Percentiles rank a stretch among this genome's conserved stretches.
These are phyloP conservation scores for Bolboschoenoplectus hybrid DNA, from an alignment of 202 grass and related monocot genomes.

Conservation along the genomic window DNA sequence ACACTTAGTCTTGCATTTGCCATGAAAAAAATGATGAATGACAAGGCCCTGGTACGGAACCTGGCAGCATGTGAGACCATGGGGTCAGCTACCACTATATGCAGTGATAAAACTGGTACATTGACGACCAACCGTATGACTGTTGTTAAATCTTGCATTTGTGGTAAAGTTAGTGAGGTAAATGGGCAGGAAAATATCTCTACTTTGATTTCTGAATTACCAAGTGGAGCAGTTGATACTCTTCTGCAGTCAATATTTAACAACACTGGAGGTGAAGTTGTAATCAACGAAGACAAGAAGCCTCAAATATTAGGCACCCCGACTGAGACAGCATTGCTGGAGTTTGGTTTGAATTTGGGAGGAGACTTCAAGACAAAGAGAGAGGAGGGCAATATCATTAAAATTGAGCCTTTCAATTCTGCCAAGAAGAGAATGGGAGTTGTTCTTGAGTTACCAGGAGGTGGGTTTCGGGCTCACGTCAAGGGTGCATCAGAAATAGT, in stretches of 20 bases:
- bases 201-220: constrained; percentile 69
- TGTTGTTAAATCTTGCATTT: constrained; percentile 88
- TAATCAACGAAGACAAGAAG: constrained; percentile 68
- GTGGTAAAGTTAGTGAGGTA: constrained; percentile 69
- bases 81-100: constrained; percentile 94
- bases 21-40: constrained; percentile 99
- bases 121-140: constrained; percentile 98
- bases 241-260: constrained; percentile 92
- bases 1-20: constrained; percentile 95
- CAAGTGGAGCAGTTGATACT: constrained; percentile 57
- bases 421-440: constrained; percentile 95
- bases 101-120: constrained; percentile 96
- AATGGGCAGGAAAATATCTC: constrained; percentile 51
- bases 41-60: constrained; percentile 89
- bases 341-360: constrained; percentile 84
- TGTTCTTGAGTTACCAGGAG: constrained; percentile 72
- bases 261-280: constrained; percentile 94
- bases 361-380: constrained; percentile 79
- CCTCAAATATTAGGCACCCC: constrained; percentile 84
- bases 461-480: constrained; percentile 66
- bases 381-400: constrained; percentile 74
- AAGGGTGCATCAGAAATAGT: constrained; percentile 99
- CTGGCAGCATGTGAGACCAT: constrained; percentile 98
- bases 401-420: constrained; percentile 96
- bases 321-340: constrained; percentile 85